These are phyloP conservation scores for Xanthoconium stramineum DNA, from an alignment of 768 basidiomycete species.

Conservation along the genomic window DNA sequence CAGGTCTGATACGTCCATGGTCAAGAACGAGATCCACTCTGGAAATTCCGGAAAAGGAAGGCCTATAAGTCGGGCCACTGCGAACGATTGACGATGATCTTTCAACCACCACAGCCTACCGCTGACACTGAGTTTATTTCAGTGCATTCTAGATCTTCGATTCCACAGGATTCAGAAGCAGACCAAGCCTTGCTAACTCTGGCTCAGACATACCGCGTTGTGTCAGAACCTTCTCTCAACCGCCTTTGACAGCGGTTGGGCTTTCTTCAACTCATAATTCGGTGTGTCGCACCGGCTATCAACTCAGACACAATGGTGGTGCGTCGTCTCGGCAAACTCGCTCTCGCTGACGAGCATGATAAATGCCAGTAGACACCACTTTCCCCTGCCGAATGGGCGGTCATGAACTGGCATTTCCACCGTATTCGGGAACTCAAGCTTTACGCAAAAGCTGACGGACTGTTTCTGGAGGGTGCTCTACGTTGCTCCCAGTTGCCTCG, in stretches of 20 bases:
- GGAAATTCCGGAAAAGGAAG: conserved; percentile 4
- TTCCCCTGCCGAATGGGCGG: background rate
- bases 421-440: background rate
- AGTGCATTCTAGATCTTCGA: background rate
- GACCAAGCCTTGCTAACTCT: background rate
- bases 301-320: background rate
- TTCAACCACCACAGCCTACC: background rate
- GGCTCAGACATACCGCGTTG: background rate
- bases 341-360: no score
- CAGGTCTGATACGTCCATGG: conserved; percentile 37
- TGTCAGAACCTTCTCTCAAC: background rate
- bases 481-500: background rate
- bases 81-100: no score
- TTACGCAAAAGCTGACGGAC: background rate
- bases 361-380: background rate
- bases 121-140: background rate
- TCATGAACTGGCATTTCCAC: background rate
- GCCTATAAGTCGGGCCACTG: no score
- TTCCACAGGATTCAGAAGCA: background rate
- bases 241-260: background rate
- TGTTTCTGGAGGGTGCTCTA: background rate
- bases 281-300: no score
- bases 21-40: background rate
- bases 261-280: background rate
- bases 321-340: background rate